Percentiles rank a stretch among this genome's conserved stretches.
Conservation (phyloP, 2,329 filamentous ascomycete species). For the Fusarium domesticum region DNA sequence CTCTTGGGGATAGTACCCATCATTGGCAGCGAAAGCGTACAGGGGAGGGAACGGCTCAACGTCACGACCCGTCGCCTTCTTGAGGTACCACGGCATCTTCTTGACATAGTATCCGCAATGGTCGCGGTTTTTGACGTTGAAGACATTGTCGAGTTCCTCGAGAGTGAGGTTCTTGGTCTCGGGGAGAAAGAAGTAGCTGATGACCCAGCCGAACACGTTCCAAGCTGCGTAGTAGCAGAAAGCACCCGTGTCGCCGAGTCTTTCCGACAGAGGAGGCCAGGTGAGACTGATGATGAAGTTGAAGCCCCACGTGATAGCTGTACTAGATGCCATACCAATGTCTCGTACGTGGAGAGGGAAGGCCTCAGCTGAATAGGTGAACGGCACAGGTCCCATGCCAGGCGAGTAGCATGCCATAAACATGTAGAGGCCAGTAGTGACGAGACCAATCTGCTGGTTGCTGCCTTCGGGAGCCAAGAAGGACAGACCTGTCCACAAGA, state of each 20-base stretch:
- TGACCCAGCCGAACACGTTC: conserved; percentile 35
- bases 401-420: conserved; percentile 45
- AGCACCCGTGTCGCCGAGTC: conserved; percentile 34
- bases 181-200: conserved; percentile 35
- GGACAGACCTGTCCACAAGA: conserved; percentile 52
- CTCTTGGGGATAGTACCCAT: conserved; percentile 16
- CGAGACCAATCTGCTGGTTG: conserved; percentile 29
- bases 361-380: conserved; percentile 58
- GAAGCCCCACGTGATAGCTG: conserved; percentile 41
- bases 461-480: conserved; percentile 39
- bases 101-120: conserved; percentile 32
- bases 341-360: conserved; percentile 56
- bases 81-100: conserved; percentile 34
- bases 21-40: conserved; percentile 29
- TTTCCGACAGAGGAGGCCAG: conserved; percentile 27
- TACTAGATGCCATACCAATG: conserved; percentile 51
- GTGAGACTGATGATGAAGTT: conserved; percentile 39
- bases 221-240: conserved; percentile 41
- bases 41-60: conserved; percentile 32
- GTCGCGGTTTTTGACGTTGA: conserved; percentile 31
- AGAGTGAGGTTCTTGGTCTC: conserved; percentile 37
- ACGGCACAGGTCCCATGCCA: conserved; percentile 56
- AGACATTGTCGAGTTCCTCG: conserved; percentile 36
- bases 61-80: conserved; percentile 31
- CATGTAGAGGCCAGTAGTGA: conserved; percentile 39